Conservation (phyloP, 2,329 filamentous ascomycete species). For the Pseudogymnoascus sp. region DNA sequence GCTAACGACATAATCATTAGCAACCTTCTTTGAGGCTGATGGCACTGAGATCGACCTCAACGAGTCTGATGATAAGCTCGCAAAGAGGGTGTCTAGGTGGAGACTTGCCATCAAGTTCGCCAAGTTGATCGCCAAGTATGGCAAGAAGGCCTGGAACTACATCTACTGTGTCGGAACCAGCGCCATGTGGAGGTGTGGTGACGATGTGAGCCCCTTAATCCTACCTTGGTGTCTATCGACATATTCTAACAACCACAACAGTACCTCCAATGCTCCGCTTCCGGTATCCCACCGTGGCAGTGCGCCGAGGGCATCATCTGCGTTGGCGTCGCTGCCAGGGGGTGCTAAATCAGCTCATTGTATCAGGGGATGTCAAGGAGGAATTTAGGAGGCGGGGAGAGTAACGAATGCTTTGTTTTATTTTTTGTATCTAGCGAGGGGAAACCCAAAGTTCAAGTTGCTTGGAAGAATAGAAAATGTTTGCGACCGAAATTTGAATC, state of each 20-base stretch:
- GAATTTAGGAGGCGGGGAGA: neutral
- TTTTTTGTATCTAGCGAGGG: neutral
- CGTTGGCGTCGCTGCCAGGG: neutral
- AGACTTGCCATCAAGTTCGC: constrained; percentile 3
- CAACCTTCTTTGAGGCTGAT: neutral
- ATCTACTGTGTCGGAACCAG: neutral
- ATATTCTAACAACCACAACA: neutral
- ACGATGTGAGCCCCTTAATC: neutral
- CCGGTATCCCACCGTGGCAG: neutral
- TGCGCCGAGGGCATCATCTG: neutral
- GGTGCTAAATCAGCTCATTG: neutral
- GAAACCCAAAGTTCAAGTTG: neutral
- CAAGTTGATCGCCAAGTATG: neutral
- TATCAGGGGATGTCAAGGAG: neutral
- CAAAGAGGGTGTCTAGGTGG: neutral
- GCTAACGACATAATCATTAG: neutral
- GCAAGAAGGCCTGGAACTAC: constrained; percentile 3
- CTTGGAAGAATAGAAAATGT: neutral
- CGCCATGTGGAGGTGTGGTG: neutral
- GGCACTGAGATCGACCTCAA: neutral
- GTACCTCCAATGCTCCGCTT: neutral
- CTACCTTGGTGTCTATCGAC: neutral
- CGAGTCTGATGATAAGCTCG: neutral
- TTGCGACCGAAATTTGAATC: neutral
- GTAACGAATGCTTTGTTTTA: neutral